Percentiles rank a stretch among this genome's conserved stretches.
Conservation (phyloP, 108 stramenopile genomes). For the Mediolabrus comicus region DNA sequence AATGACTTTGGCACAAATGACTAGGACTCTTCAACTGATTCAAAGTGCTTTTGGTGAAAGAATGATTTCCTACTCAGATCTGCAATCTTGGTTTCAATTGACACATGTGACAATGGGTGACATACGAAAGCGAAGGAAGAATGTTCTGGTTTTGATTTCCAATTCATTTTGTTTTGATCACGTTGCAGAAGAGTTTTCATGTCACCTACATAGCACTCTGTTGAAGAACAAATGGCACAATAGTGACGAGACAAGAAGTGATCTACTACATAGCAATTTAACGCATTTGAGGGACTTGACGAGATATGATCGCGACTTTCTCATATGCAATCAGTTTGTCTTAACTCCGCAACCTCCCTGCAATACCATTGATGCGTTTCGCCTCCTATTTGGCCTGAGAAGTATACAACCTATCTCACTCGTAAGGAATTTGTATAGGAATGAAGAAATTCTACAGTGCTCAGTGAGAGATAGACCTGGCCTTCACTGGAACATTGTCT, state of each 20-base stretch:
- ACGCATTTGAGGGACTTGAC: neutral
- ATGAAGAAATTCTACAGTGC: slow-evolving; percentile 5
- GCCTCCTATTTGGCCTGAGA: slow-evolving; percentile 6
- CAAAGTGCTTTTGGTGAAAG: slow-evolving; percentile 4
- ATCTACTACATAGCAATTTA: slow-evolving; percentile 8
- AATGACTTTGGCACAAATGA: slow-evolving; percentile 20
- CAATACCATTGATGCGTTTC: neutral
- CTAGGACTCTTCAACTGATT: slow-evolving; percentile 7
- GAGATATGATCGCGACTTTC: neutral
- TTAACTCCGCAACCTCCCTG: slow-evolving; percentile 12
- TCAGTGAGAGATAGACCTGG: slow-evolving; percentile 17
- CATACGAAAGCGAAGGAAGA: slow-evolving; percentile 6
- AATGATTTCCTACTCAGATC: slow-evolving; percentile 11
- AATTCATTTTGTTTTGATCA: slow-evolving; percentile 21
- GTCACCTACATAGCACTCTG: slow-evolving; percentile 1
- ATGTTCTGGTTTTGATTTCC: slow-evolving; percentile 21
- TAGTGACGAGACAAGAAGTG: neutral
- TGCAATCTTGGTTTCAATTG: slow-evolving; percentile 13
- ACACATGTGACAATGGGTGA: slow-evolving; percentile 17
- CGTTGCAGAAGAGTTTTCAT: slow-evolving; percentile 9
- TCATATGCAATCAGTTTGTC: slow-evolving; percentile 11
- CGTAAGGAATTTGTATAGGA: slow-evolving; percentile 13
- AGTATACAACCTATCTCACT: slow-evolving; percentile 31
- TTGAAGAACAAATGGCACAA: slow-evolving; percentile 34
- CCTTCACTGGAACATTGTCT: slow-evolving; percentile 14